Conservation (phyloP, 208 protist genomes). For the Trypanosoma melophagium region DNA sequence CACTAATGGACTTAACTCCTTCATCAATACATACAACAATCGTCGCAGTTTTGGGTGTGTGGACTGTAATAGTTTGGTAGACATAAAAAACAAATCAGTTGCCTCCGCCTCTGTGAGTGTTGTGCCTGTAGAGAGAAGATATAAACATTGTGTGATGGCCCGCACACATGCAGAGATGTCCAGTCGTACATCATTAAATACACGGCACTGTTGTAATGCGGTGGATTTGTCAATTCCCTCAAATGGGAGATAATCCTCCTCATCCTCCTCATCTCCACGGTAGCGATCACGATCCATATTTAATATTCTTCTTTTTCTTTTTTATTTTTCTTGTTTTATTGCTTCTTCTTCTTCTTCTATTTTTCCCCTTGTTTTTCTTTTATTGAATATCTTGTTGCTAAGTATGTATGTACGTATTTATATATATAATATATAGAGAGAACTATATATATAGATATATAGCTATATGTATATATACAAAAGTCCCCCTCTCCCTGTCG, state of each 20-base stretch:
- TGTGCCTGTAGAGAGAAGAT: slow-evolving; percentile 93
- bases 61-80: slow-evolving; percentile 98
- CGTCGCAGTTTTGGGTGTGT: slow-evolving; percentile 94
- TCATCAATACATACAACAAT: slow-evolving; percentile 97
- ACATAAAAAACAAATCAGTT: slow-evolving; percentile 98
- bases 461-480: no score
- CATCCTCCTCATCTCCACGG: slow-evolving; percentile 73
- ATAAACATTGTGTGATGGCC: slow-evolving; percentile 95
- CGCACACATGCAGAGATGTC: slow-evolving; percentile 83
- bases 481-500: no score
- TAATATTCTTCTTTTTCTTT: slow-evolving; percentile 2
- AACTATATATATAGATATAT: no score
- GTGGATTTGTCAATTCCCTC: slow-evolving; percentile 91
- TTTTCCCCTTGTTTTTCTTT: not conserved
- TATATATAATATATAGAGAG: no score
- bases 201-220: slow-evolving; percentile 94
- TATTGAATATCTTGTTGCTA: not conserved
- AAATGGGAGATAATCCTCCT: slow-evolving; percentile 89
- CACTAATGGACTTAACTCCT: slow-evolving; percentile 93
- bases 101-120: slow-evolving; percentile 93
- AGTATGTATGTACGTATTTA: no score
- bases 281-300: slow-evolving; percentile 27
- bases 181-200: slow-evolving; percentile 93
- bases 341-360: not conserved
- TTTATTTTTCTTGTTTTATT: not conserved